phyloP scores from a whole-genome alignment of 305 asterid species.

The Salvia sclarea region DNA sequence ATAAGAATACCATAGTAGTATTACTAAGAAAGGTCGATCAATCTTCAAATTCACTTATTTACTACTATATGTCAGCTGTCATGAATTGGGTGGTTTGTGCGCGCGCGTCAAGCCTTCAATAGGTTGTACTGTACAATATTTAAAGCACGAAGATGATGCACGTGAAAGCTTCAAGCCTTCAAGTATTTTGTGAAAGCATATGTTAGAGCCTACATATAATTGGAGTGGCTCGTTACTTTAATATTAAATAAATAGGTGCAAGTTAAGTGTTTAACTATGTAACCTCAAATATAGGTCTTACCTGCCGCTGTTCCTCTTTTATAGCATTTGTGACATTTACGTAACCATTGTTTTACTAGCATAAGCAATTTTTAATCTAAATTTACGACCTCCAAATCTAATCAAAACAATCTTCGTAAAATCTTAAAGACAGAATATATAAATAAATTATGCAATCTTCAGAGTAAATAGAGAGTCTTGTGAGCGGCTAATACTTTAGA shows the following conservation, averaged over 20 bases:
- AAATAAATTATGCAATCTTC: too few relatives aligned
- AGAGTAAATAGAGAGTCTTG: too few relatives aligned
- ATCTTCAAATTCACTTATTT: too few relatives aligned
- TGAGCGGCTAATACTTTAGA: background rate
- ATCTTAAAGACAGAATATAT: background rate
- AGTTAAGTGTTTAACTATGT: background rate
- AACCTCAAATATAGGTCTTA: slow-evolving; percentile 9
- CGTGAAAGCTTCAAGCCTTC: slow-evolving; percentile 36
- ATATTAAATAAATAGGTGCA: background rate
- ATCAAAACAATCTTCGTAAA: background rate
- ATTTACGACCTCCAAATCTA: too few relatives aligned
- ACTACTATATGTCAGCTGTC: too few relatives aligned
- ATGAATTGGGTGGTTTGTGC: slow-evolving; percentile 18
- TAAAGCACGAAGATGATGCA: slow-evolving; percentile 33
- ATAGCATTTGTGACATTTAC: background rate
- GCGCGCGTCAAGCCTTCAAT: too few relatives aligned
- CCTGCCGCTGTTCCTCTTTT: background rate
- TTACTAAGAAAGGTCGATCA: too few relatives aligned
- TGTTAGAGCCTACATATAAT: background rate
- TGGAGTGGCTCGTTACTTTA: slow-evolving; percentile 28
- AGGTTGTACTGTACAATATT: slow-evolving; percentile 30
- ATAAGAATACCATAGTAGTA: too few relatives aligned
- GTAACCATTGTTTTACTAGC: background rate
- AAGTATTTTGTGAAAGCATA: background rate
- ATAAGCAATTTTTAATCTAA: background rate